Evolutionary conservation across 805 yeast species (phyloP).

Genomic region (Teunomyces atbi): DNA sequence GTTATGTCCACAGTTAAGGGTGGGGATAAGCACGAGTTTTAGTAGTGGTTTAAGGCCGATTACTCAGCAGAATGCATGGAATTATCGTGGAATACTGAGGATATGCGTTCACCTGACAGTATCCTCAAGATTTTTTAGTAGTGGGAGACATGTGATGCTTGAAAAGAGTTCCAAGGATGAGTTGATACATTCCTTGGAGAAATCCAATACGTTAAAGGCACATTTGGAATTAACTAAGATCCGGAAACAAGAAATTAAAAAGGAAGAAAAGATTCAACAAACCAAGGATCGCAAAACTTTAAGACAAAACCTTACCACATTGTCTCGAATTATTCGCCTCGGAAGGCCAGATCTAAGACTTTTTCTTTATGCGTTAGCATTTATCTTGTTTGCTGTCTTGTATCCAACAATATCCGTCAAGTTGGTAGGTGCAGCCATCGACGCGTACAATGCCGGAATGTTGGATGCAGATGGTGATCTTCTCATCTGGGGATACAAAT

Average conservation of each 20-base stretch:
- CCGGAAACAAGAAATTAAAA: conserved; percentile 22
- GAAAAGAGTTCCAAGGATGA: not conserved
- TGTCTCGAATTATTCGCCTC: conserved; percentile 35
- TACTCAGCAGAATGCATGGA: not conserved
- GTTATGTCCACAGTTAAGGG: not conserved
- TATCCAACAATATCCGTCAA: conserved; percentile 45
- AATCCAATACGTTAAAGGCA: conserved; percentile 18
- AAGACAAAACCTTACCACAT: conserved; percentile 33
- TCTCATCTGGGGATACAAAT: conserved; percentile 45
- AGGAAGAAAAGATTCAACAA: conserved; percentile 28
- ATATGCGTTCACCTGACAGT: not conserved
- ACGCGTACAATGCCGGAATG: conserved; percentile 35
- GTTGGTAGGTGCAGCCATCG: conserved; percentile 43
- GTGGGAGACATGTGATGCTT: not conserved
- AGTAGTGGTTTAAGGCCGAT: not conserved
- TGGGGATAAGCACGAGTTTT: not conserved
- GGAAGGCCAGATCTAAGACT: conserved; percentile 40
- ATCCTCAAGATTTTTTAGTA: not conserved
- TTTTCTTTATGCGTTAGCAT: conserved; percentile 38
- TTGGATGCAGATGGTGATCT: conserved; percentile 40
- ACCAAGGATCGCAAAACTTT: conserved; percentile 26
- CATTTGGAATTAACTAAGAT: conserved; percentile 30
- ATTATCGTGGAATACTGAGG: not conserved
- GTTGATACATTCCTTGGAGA: conserved; percentile 4
- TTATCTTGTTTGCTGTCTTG: conserved; percentile 42